Evolutionary conservation across 306 rosid genomes (phyloP).

Genomic region (Fagus sylvatica): DNA sequence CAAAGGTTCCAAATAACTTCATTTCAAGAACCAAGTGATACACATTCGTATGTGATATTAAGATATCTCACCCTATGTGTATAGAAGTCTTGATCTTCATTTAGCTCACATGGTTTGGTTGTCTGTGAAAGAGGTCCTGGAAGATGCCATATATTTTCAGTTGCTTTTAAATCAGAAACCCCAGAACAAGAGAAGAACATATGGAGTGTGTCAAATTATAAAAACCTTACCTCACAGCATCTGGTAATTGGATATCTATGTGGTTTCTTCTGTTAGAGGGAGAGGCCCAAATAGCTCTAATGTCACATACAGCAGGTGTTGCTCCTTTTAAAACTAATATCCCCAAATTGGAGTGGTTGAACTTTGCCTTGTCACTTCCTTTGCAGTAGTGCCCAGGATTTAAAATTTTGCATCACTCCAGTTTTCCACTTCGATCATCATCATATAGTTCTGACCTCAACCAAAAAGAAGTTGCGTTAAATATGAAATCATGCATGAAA

Average conservation of each 20-base stretch:
- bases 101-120: too few species aligned
- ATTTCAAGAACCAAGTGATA: not conserved
- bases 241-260: slow-evolving; percentile 69
- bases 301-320: too few species aligned
- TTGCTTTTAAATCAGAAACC: too few species aligned
- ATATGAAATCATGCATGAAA: not conserved
- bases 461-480: not conserved
- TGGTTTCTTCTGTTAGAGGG: too few species aligned
- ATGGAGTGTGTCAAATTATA: not conserved
- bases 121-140: too few species aligned
- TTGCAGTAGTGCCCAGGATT: too few species aligned
- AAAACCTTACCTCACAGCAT: slow-evolving; percentile 79
- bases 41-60: not conserved
- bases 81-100: not conserved
- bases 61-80: not conserved
- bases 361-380: too few species aligned
- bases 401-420: not conserved
- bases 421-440: not conserved
- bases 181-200: too few species aligned
- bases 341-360: too few species aligned
- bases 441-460: not conserved
- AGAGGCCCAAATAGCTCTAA: too few species aligned
- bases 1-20: not conserved
- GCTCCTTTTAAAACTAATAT: too few species aligned
- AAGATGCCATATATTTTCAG: too few species aligned